Base-by-base conservation (phyloP, 371 early-diverging fungal species). In the Apophysomyces ossiformis region DNA sequence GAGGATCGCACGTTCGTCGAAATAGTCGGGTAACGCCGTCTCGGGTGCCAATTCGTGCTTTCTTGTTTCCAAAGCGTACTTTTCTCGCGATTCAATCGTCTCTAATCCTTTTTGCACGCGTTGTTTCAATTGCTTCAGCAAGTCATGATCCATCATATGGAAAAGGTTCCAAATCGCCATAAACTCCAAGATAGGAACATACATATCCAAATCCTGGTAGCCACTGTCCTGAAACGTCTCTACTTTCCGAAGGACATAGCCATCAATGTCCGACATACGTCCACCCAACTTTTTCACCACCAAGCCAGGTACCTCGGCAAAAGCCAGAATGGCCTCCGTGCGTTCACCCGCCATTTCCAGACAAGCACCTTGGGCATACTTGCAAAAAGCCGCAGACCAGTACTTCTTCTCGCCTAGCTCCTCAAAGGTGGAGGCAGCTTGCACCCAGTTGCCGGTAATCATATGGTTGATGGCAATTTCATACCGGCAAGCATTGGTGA, bases 341-440 rank as follows among this genome's bases (percentile, higher is more conserved):
- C 79, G 77, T 1, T 78, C 64, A 1, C 81, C 84, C 13, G 70
- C 58, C 65, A 81, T 83, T 61, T 82, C 85, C 18, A 82, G 64
- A 37, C 85, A 83, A 0, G 85, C 84, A 0, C 86, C 89, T 62
- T 84, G 77, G 38, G 81, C 76, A 65, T 87, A 89, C 9, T 78
- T 68, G 68, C 85, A 89, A 61, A 89, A 85, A 0, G 84, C 84
- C 6, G 74, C 64, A 8, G 87, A 87, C 87, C 89, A 86, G 47
- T 89, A 87, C 21, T 83, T 78, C 57, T 83, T 82, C 13, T 81
- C 68, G 41, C 70, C 77, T 7, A 89, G 65, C 38, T 73, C 69
- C 2, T 81, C 78, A 75, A 89, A 89, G 11, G 70, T 69, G 0
- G 54, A 54, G 1, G 76, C 81, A 18, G 89, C 85, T 41, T 76